phyloP scores from a whole-genome alignment of 768 basidiomycete species.

The Pleurotus sapidus region DNA sequence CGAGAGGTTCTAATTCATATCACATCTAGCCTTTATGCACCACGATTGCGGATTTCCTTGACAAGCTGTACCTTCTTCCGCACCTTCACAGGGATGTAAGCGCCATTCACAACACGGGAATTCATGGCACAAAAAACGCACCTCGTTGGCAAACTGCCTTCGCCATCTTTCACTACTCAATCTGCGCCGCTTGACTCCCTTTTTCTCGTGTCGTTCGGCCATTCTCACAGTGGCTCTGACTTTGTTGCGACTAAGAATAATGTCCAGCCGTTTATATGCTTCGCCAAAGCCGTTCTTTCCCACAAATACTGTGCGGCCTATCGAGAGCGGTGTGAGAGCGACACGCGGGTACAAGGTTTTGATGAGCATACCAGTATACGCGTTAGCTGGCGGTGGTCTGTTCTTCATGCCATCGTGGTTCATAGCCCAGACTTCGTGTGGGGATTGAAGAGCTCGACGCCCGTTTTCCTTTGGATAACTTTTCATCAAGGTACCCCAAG shows the following conservation, averaged over 20 bases:
- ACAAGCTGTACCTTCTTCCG: slow-evolving; percentile 82
- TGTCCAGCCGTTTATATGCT: slow-evolving; percentile 49
- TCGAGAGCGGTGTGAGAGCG: slow-evolving; percentile 2
- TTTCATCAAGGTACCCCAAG: neutral
- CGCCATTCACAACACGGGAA: slow-evolving; percentile 2
- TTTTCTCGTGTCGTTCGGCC: slow-evolving; percentile 74
- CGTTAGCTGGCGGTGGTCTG: slow-evolving; percentile 35
- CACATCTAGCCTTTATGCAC: slow-evolving; percentile 41
- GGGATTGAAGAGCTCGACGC: slow-evolving; percentile 10
- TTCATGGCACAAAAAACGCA: slow-evolving; percentile 26
- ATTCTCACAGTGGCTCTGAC: slow-evolving; percentile 48
- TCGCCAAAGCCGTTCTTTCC: slow-evolving; percentile 36
- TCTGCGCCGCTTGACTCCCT: slow-evolving; percentile 74
- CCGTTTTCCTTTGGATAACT: neutral
- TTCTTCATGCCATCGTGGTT: slow-evolving; percentile 19
- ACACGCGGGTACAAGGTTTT: slow-evolving; percentile 1
- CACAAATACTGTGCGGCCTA: slow-evolving; percentile 64
- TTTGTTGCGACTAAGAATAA: slow-evolving; percentile 51
- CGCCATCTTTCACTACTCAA: slow-evolving; percentile 77
- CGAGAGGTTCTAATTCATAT: slow-evolving; percentile 4
- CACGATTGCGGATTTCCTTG: slow-evolving; percentile 72
- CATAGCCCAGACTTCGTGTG: slow-evolving; percentile 40
- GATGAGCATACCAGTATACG: slow-evolving; percentile 51
- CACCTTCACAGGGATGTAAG: slow-evolving; percentile 47
- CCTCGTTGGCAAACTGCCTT: slow-evolving; percentile 77